Evolutionary conservation across 2,329 filamentous ascomycete genomes (phyloP).

Genomic region (Aspergillus texensis): DNA sequence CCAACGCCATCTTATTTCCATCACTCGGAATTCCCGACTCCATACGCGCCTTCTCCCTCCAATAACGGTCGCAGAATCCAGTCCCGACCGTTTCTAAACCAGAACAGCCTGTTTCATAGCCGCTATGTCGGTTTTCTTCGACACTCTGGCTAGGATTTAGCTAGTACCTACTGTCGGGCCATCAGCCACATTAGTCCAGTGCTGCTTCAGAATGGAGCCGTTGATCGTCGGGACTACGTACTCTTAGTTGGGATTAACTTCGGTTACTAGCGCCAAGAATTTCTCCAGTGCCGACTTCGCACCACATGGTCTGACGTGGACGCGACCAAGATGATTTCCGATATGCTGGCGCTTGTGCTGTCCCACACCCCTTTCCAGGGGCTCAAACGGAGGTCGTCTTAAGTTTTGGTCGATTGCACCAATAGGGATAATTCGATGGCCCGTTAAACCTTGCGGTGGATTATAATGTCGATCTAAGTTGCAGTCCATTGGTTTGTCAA

Average conservation of each 20-base stretch:
- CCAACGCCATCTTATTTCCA: not conserved
- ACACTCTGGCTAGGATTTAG: not conserved
- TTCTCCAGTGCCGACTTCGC: not conserved
- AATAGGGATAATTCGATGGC: not conserved
- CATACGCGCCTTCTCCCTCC: not conserved
- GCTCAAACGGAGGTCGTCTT: not conserved
- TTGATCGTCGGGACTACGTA: conserved; percentile 1
- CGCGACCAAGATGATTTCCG: not conserved
- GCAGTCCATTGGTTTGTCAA: not conserved
- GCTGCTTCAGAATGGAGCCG: not conserved
- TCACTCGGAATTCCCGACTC: not conserved
- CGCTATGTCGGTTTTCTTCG: not conserved
- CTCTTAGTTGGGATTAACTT: not conserved
- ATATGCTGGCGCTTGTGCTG: not conserved
- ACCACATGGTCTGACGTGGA: not conserved
- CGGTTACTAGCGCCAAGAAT: not conserved
- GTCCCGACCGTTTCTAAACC: not conserved
- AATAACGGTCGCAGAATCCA: not conserved
- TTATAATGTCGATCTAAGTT: not conserved
- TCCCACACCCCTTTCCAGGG: not conserved
- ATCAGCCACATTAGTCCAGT: not conserved
- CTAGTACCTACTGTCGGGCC: not conserved
- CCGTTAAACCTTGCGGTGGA: not conserved
- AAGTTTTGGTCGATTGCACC: not conserved
- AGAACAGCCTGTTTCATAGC: not conserved